Evolutionary conservation across 129 eudicot genomes (phyloP).

Genomic region (Solidago caesia): DNA sequence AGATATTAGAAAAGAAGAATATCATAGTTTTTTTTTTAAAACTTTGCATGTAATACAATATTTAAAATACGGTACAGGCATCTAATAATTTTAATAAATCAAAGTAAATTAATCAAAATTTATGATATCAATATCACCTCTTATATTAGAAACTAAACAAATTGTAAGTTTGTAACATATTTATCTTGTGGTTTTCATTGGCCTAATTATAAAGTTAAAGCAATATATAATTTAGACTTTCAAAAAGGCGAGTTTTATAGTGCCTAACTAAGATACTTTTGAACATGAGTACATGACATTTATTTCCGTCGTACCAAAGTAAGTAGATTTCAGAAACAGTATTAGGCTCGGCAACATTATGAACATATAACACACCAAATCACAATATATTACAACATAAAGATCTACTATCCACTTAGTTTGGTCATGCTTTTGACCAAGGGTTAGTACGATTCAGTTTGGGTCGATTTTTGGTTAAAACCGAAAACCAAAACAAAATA

Average conservation of each 20-base stretch:
- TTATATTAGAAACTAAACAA: not conserved
- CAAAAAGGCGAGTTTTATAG: not conserved
- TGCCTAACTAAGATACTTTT: constrained; percentile 17
- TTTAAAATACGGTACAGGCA: no score
- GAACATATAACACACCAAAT: constrained; percentile 11
- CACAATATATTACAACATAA: not conserved
- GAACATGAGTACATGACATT: constrained; percentile 5
- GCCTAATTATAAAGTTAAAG: constrained; percentile 1
- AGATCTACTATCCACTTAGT: constrained; percentile 3
- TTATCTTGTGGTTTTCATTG: constrained; percentile 16
- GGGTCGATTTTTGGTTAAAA: no score
- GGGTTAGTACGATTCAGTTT: no score
- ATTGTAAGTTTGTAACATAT: not conserved
- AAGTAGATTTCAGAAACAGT: constrained; percentile 1
- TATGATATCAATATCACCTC: no score
- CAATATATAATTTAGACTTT: constrained; percentile 10
- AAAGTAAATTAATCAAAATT: no score
- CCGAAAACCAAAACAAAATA: no score
- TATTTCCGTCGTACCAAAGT: not conserved
- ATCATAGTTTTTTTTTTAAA: no score
- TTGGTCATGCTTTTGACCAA: not conserved
- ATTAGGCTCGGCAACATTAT: not conserved
- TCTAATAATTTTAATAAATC: no score
- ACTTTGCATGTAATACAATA: no score
- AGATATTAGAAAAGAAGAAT: no score